Percentiles rank a stretch among this genome's conserved stretches.
These are phyloP conservation scores for Cytospora leucostoma DNA, from an alignment of 2,329 filamentous ascomycete species.

Conservation along the genomic window DNA sequence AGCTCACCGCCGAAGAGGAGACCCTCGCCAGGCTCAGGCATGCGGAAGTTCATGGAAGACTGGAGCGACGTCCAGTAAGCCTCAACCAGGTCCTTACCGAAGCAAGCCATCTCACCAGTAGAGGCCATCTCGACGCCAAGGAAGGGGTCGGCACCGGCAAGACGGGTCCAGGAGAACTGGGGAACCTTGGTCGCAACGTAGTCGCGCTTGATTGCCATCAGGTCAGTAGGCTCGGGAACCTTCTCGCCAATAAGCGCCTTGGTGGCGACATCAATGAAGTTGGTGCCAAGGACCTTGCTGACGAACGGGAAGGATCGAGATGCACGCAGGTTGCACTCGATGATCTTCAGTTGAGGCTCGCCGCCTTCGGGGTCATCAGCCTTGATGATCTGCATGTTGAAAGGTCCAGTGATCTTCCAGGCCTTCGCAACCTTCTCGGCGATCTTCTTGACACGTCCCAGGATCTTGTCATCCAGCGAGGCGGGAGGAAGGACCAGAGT, in stretches of 20 bases:
- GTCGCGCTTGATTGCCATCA: constrained; percentile 86
- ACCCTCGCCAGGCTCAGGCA: constrained; percentile 92
- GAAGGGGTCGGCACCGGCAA: constrained; percentile 95
- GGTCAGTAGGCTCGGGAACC: constrained; percentile 80
- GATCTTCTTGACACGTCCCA: constrained; percentile 91
- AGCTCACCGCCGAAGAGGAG: constrained; percentile 90
- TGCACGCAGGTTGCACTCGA: constrained; percentile 96
- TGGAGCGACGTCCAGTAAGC: constrained; percentile 97
- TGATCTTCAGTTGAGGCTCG: constrained; percentile 83
- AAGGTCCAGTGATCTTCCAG: constrained; percentile 95
- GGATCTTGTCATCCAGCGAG: constrained; percentile 73
- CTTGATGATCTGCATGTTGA: constrained; percentile 99
- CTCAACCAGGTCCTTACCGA: constrained; percentile 92
- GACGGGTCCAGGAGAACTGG: constrained; percentile 98
- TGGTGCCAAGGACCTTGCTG: constrained; percentile 92
- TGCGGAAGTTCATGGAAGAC: constrained; percentile 98
- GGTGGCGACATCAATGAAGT: constrained; percentile 96
- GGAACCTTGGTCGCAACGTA: constrained; percentile 97
- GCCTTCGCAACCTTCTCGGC: constrained; percentile 95
- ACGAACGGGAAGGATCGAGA: constrained; percentile 98
- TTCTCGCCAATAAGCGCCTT: constrained; percentile 85
- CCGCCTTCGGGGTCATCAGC: constrained; percentile 74
- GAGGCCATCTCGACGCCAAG: constrained; percentile 96
- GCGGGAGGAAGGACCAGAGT: constrained; percentile 89
- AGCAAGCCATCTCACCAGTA: constrained; percentile 98